These are phyloP conservation scores for Raffaelea ambrosiae DNA, from an alignment of 2,329 filamentous ascomycete genomes.

Conservation along the genomic window DNA sequence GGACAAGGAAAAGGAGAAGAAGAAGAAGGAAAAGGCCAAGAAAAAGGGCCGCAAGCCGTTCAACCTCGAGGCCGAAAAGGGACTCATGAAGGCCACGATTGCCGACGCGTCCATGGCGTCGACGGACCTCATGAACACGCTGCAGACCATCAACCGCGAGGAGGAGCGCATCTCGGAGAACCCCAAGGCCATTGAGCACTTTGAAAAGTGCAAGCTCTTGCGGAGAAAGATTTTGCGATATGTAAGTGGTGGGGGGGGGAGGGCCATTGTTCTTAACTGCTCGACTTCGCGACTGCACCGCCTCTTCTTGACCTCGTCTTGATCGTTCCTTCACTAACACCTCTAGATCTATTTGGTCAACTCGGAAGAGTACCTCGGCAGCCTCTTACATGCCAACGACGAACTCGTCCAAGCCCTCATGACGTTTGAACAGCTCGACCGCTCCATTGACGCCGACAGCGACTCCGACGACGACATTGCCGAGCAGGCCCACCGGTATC, in stretches of 20 bases:
- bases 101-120: constrained; percentile 82
- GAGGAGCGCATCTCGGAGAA: constrained; percentile 83
- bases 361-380: constrained; percentile 83
- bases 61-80: constrained; percentile 80
- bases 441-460: constrained; percentile 68
- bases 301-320: neutral
- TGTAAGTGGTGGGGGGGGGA: constrained; percentile 28
- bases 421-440: constrained; percentile 89
- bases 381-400: constrained; percentile 88
- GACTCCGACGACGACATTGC: constrained; percentile 62
- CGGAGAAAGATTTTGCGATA: constrained; percentile 81
- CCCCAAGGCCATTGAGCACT: constrained; percentile 60
- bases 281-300: neutral
- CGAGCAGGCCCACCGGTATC: constrained; percentile 57
- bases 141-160: constrained; percentile 89
- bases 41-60: constrained; percentile 60
- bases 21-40: constrained; percentile 41
- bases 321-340: constrained; percentile 6
- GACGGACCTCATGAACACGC: constrained; percentile 80
- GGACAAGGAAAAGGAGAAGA: constrained; percentile 32
- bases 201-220: constrained; percentile 79
- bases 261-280: neutral
- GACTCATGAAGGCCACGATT: constrained; percentile 77
- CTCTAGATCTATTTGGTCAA: constrained; percentile 77
- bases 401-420: constrained; percentile 90